Evolutionary conservation across 2,329 filamentous ascomycete species (phyloP).

Genomic region (Xylaria digitata): DNA sequence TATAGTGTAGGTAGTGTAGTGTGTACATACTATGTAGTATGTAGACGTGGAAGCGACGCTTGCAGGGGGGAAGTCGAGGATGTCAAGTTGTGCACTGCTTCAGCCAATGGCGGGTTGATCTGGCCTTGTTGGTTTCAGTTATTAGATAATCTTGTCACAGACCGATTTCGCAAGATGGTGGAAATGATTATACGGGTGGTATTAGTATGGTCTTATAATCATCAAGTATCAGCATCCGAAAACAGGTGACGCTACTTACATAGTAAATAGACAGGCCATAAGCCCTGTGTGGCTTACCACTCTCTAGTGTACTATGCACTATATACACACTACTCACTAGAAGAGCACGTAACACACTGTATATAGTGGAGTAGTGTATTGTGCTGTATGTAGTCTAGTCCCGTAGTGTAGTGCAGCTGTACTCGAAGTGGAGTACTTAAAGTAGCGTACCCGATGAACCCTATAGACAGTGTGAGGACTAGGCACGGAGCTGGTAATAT

Average conservation of each 20-base stretch:
- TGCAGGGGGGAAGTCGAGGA: not conserved
- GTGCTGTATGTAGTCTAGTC: too few species aligned
- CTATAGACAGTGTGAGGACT: conserved; percentile 1
- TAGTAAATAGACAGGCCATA: not conserved
- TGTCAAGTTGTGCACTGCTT: conserved; percentile 8
- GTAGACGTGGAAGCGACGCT: conserved; percentile 1
- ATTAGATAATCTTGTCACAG: not conserved
- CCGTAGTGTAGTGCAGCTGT: not conserved
- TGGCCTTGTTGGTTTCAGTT: not conserved
- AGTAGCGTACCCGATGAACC: conserved; percentile 8
- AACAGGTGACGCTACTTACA: not conserved
- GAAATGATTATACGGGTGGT: not conserved
- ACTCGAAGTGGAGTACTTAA: not conserved
- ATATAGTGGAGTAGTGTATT: not conserved
- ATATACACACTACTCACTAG: not conserved
- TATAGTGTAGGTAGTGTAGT: too few species aligned
- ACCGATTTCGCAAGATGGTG: conserved; percentile 1
- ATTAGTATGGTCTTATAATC: too few species aligned
- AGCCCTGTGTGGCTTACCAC: conserved; percentile 27
- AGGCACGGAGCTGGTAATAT: not conserved
- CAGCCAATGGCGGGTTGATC: conserved; percentile 3
- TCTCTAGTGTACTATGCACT: not conserved
- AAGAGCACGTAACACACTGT: not conserved
- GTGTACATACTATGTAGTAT: not conserved
- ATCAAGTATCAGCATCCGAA: not conserved